Evolutionary conservation across 139 green algal species (phyloP), one percentile per base, ranked within the genome.

Genomic region (Nannochloris sp.): DNA sequence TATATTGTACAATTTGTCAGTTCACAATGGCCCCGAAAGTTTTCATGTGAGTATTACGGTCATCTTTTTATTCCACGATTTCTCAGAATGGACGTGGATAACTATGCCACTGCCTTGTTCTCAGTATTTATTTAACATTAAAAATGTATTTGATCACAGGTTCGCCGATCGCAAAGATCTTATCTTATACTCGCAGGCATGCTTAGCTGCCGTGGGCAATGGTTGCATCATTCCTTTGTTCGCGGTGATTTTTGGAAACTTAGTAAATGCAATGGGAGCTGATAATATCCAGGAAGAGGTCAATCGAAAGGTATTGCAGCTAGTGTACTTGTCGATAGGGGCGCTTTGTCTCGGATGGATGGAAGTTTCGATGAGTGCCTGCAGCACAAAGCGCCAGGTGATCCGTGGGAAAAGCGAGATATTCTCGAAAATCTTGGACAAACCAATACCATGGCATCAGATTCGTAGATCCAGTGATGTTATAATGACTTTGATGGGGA

Each of bases 171-270:
- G 12, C 10, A 53, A 20, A 53, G 46, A 53, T 53, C 46, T 20
- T 53, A 53, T 53, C n/a, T 6, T 23, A 6, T 26, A 26, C n/a
- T n/a, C 4, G 17, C 17, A 26, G 10, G 46, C 46, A 53, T 53
- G 17, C 5, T 11, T 53, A 53, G 46, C 46, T 26, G 46, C 46
- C 5, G 3, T 53, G n/a, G 46, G 17, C 17, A 53, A 53, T 53
- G 51, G 51, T 40, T 40, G 33, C 33, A 5, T 61, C 16, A 28
- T 61, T 23, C 56, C 56, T 23, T 23, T 61, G 14, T 61, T 61
- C 29, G 37, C 56, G 8, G 43, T 61, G 14, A 14, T 61, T 23
- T 61, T 61, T 44, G 56, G 56, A 20, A 45, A 44, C 12, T 44
- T 61, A 8, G 12, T 61, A 25, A 45, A 61, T 14, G 26, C 29